Evolutionary conservation across 352 stramenopile genomes (phyloP).

Genomic region (Phytophthora cryptogea): DNA sequence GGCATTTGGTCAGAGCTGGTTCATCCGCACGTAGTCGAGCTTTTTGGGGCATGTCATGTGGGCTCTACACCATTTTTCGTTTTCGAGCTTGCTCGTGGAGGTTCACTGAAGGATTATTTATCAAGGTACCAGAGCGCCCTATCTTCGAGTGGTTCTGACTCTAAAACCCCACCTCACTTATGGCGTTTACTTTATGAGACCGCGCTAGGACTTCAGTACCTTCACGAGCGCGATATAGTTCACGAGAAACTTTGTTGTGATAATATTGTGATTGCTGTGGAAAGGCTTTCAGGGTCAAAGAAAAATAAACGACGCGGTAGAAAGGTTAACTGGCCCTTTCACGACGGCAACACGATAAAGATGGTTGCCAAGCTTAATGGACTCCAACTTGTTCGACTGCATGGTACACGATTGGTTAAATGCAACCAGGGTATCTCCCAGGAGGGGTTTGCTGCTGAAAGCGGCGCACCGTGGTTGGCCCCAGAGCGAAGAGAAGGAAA

Average conservation of each 20-base stretch:
- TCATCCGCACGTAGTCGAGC: slow-evolving; percentile 36
- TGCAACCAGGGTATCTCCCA: background rate
- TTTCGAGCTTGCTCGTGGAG: slow-evolving; percentile 23
- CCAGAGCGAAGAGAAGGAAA: slow-evolving; percentile 14
- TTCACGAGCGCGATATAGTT: slow-evolving; percentile 41
- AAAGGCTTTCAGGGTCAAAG: slow-evolving; percentile 3
- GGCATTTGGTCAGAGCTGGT: slow-evolving; percentile 39
- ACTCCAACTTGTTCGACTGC: slow-evolving; percentile 13
- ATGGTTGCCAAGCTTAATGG: slow-evolving; percentile 35
- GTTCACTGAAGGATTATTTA: slow-evolving; percentile 20
- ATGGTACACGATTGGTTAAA: background rate
- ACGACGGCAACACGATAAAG: background rate
- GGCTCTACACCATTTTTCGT: slow-evolving; percentile 27
- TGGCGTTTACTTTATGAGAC: slow-evolving; percentile 29
- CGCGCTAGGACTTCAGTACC: slow-evolving; percentile 36
- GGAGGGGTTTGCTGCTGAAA: background rate
- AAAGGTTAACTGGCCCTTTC: slow-evolving; percentile 1
- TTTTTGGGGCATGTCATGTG: slow-evolving; percentile 35
- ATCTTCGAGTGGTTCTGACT: background rate
- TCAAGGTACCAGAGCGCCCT: slow-evolving; percentile 2
- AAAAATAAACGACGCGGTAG: background rate
- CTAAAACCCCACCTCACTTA: slow-evolving; percentile 11
- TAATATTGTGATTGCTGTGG: slow-evolving; percentile 30
- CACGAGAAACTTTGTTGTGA: slow-evolving; percentile 25
- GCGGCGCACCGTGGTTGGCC: slow-evolving; percentile 7